Evolutionary conservation across 2,329 filamentous ascomycete species (phyloP), one percentile per base, ranked within the genome.

Genomic region (Coniochaeta sp.): DNA sequence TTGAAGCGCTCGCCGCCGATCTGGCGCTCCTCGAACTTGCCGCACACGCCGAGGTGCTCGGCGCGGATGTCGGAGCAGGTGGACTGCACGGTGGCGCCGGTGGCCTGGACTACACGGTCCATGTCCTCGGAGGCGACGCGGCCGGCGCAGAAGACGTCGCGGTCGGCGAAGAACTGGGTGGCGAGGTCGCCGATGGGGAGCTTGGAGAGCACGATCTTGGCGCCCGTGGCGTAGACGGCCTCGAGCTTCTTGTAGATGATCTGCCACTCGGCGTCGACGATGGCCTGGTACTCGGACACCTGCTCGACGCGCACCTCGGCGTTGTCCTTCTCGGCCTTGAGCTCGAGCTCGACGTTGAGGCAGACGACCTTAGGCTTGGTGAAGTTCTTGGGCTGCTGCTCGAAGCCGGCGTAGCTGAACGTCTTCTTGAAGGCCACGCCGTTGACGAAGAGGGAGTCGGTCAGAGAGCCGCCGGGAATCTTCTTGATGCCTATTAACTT

Each of bases 191-290:
- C 94, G 65, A 99, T 97, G 35, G 94, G 94, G 56, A 97, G 79
- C 75, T 96, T 97, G 73, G 90, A 96, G 53, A 99, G 84, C 38
- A 99, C 91, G 49, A 99, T 91, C 81, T 96, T 96, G 58, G 94
- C 94, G 51, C 94, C 94, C 6, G 92, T 96, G 72, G 92, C 85
- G 79, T 92, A 82, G 51, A 96, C 75, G 48, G 92, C 89, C 75
- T 99, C 94, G 68, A 99, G 88, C 80, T 99, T 99, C 78, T 96
- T 92, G 83, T 87, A 97, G 71, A 99, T 99, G 67, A 99, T 99
- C 72, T 96, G 91, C 94, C 94, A 99, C 73, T 99, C 94, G 27
- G 94, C 94, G 66, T 99, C 94, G 67, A 99, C 94, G 61, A 99
- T 96, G 57, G 94, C 94, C 75, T 99, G 94, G 76, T 99, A 99